Evolutionary conservation across 192 early-diverging fungal genomes (phyloP), one percentile per base, ranked within the genome.

Genomic region (Backusella macrospora): DNA sequence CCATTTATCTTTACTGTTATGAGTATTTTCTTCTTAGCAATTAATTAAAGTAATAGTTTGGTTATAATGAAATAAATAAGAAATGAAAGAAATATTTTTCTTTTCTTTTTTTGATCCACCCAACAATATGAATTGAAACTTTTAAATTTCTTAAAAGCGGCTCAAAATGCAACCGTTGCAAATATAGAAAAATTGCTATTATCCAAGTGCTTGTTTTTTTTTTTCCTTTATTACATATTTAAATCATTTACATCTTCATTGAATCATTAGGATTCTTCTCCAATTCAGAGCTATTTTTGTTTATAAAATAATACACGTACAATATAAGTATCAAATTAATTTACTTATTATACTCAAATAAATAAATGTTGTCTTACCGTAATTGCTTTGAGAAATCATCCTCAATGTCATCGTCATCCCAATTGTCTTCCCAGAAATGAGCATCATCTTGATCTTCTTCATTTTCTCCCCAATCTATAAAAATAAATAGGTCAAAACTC

Each of bases 361-460:
- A 34, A 34, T 34, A 34, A 34, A 34, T 34, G 2, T 34, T 34
- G 29, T 52, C 52, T 71, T 76, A 85, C 87, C 83, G 85, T 65
- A 97, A 81, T 84, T 97, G 95, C 80, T 89, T 86, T n/a, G 95
- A 92, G 81, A 97, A 97, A 67, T 95, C 95, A 79, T 97, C 95
- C 71, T 95, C 91, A 48, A 92, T 79, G 78, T 94, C 91, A 69
- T 96, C 95, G 70, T 94, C 91, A 81, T 97, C 95, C 95, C 95
- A 97, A 85, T 93, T 91, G 45, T 95, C 92, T 62, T 93, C 89
- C 94, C 94, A 95, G 59, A 91, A 85, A 38, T 85, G 78, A 45
- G 91, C 89, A 65, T 93, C 90, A 62, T 87, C 82, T 34, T 71
- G 73, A 77, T 94, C 92, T 69, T 93, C 91, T 49, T 92, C 93